Percentiles rank a stretch among this genome's conserved stretches.
Evolutionary conservation across 352 stramenopile species (phyloP).

Genomic region (Paralagenidium karlingii): DNA sequence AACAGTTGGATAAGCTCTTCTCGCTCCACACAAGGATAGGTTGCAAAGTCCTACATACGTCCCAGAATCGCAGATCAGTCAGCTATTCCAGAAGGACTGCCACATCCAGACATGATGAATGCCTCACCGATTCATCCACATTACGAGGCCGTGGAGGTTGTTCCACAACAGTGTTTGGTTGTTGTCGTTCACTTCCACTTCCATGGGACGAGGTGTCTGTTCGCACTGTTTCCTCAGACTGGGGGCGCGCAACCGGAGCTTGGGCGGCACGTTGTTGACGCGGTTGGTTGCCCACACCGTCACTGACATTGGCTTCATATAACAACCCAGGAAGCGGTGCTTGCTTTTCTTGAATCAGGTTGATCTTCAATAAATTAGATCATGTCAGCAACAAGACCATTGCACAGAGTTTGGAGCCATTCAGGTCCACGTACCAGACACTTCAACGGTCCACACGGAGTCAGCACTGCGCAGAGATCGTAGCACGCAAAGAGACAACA

Average conservation of each 20-base stretch:
- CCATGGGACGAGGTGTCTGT: too few relatives aligned
- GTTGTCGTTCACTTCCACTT: too few relatives aligned
- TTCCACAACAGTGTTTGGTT: slow-evolving; percentile 7
- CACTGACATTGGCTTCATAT: slow-evolving; percentile 89
- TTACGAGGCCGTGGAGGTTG: slow-evolving; percentile 4
- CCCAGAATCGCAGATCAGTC: too few relatives aligned
- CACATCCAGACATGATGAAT: too few relatives aligned
- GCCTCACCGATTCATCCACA: slow-evolving; percentile 1
- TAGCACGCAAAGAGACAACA: slow-evolving; percentile 95
- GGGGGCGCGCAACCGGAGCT: neutral
- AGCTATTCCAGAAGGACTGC: too few relatives aligned
- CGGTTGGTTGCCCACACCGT: slow-evolving; percentile 37
- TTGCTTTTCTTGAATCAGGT: slow-evolving; percentile 88
- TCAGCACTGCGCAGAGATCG: slow-evolving; percentile 96
- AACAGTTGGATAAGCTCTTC: slow-evolving; percentile 54
- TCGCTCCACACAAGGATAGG: slow-evolving; percentile 66
- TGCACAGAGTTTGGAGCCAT: neutral
- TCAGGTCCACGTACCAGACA: too few relatives aligned
- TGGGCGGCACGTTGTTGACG: slow-evolving; percentile 4
- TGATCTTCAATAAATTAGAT: slow-evolving; percentile 17
- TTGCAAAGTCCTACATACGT: slow-evolving; percentile 64
- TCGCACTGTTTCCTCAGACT: neutral
- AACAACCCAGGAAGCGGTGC: slow-evolving; percentile 87
- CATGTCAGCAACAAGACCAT: neutral
- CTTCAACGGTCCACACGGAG: slow-evolving; percentile 94